Evolutionary conservation across 768 basidiomycete species (phyloP).

Genomic region (Mycena polygramma): DNA sequence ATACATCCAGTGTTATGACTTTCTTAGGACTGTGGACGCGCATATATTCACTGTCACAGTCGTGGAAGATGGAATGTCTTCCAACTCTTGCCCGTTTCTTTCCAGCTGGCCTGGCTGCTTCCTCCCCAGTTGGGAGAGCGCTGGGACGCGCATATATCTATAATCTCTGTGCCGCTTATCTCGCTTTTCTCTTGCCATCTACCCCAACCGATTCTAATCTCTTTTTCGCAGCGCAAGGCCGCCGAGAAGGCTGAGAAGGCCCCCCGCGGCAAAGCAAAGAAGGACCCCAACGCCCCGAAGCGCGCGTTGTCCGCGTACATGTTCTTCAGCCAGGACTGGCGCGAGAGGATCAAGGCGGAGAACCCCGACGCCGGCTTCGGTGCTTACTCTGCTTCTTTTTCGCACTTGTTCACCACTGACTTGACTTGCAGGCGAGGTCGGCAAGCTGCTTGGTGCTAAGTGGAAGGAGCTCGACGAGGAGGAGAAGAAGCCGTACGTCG

Average conservation of each 20-base stretch:
- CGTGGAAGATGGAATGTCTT: too few species aligned
- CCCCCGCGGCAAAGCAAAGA: conserved; percentile 64
- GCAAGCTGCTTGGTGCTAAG: conserved; percentile 94
- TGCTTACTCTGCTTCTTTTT: conserved; percentile 47
- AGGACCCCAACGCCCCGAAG: conserved; percentile 90
- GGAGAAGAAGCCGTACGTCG: conserved; percentile 96
- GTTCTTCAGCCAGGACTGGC: conserved; percentile 98
- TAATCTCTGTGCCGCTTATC: too few species aligned
- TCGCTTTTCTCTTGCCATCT: neutral
- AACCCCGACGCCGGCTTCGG: conserved; percentile 97
- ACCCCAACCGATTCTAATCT: conserved; percentile 12
- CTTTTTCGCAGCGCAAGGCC: conserved; percentile 72
- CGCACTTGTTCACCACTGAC: conserved; percentile 23
- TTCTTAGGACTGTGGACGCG: neutral
- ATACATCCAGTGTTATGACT: neutral
- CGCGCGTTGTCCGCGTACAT: conserved; percentile 97
- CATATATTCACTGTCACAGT: too few species aligned
- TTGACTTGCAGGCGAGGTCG: conserved; percentile 79
- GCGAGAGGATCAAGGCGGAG: conserved; percentile 94
- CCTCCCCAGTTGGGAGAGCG: too few species aligned
- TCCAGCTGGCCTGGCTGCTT: too few species aligned
- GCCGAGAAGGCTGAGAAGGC: conserved; percentile 79
- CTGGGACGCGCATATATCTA: neutral
- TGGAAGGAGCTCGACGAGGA: conserved; percentile 96
- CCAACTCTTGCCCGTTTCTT: too few species aligned